Conservation (phyloP, 2,329 filamentous ascomycete genomes). For the Hypomyces rosellus region DNA sequence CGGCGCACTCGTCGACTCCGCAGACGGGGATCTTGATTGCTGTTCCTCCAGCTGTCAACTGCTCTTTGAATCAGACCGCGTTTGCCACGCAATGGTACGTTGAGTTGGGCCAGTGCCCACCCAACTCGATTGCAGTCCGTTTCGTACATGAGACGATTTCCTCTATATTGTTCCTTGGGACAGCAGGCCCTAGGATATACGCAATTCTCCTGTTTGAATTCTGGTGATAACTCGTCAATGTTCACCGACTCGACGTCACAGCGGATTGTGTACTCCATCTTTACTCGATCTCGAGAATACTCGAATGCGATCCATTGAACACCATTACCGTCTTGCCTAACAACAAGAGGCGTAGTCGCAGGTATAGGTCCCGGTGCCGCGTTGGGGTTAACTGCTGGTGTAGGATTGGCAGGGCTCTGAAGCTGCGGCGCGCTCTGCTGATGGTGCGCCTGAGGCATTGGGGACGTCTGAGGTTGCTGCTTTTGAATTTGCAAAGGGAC, state of each 20-base stretch:
- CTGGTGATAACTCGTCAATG: slow-evolving; percentile 72
- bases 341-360: slow-evolving; percentile 89
- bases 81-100: slow-evolving; percentile 85
- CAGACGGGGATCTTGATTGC: slow-evolving; percentile 89
- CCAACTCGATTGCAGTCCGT: slow-evolving; percentile 99
- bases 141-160: slow-evolving; percentile 92
- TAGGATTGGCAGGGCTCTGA: slow-evolving; percentile 31
- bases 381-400: slow-evolving; percentile 67
- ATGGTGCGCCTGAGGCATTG: slow-evolving; percentile 33
- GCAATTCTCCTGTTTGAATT: slow-evolving; percentile 98
- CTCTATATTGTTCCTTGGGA: slow-evolving; percentile 90
- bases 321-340: slow-evolving; percentile 89
- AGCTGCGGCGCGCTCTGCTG: slow-evolving; percentile 33
- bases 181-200: slow-evolving; percentile 95
- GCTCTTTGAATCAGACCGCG: slow-evolving; percentile 92
- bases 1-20: slow-evolving; percentile 86
- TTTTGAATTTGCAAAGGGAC: slow-evolving; percentile 57
- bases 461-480: slow-evolving; percentile 34
- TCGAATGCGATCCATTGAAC: slow-evolving; percentile 99
- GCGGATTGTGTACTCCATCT: slow-evolving; percentile 99
- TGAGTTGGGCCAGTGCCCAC: slow-evolving; percentile 94
- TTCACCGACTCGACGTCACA: slow-evolving; percentile 97
- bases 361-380: slow-evolving; percentile 94
- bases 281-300: slow-evolving; percentile 92
- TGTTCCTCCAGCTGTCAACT: slow-evolving; percentile 98